Evolutionary conservation across 139 green algal species (phyloP).

Genomic region (Picochlorum costavermella): DNA sequence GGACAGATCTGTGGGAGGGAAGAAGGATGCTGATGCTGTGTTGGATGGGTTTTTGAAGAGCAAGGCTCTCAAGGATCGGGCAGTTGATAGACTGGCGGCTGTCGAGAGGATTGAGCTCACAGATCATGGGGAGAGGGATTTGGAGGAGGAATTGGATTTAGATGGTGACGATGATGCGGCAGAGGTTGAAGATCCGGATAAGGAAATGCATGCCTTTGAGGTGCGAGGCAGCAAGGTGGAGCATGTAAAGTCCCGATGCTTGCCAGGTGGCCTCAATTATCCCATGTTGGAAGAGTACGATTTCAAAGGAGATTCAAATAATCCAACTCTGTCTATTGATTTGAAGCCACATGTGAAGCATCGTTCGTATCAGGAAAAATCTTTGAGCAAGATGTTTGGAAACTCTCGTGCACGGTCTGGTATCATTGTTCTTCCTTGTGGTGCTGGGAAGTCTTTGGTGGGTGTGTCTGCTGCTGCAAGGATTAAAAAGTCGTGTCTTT

Average conservation of each 20-base stretch:
- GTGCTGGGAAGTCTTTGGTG: constrained; percentile 89
- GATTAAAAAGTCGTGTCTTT: constrained; percentile 81
- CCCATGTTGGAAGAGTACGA: constrained; percentile 99
- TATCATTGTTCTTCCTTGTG: constrained; percentile 98
- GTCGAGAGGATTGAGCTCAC: constrained; percentile 20
- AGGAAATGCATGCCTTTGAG: constrained; percentile 66
- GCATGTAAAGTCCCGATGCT: constrained; percentile 87
- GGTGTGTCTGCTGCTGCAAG: constrained; percentile 78
- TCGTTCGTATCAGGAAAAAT: constrained; percentile 71
- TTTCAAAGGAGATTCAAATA: constrained; percentile 69
- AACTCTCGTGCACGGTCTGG: constrained; percentile 83
- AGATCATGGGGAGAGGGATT: constrained; percentile 6
- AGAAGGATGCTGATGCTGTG: neutral
- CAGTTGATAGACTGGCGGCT: constrained; percentile 18
- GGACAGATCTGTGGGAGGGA: constrained; percentile 4
- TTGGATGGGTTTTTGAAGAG: constrained; percentile 8
- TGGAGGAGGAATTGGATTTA: constrained; percentile 13
- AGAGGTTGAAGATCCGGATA: constrained; percentile 31
- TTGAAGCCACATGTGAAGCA: constrained; percentile 82
- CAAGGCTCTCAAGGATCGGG: constrained; percentile 12
- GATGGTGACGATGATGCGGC: neutral
- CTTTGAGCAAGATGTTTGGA: constrained; percentile 97
- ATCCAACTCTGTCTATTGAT: constrained; percentile 65
- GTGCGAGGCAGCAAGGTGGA: constrained; percentile 76
- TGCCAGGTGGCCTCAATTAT: constrained; percentile 85